These are phyloP conservation scores for Lasiodiplodia gonubiensis DNA, from an alignment of 2,329 filamentous ascomycete genomes.

Conservation along the genomic window DNA sequence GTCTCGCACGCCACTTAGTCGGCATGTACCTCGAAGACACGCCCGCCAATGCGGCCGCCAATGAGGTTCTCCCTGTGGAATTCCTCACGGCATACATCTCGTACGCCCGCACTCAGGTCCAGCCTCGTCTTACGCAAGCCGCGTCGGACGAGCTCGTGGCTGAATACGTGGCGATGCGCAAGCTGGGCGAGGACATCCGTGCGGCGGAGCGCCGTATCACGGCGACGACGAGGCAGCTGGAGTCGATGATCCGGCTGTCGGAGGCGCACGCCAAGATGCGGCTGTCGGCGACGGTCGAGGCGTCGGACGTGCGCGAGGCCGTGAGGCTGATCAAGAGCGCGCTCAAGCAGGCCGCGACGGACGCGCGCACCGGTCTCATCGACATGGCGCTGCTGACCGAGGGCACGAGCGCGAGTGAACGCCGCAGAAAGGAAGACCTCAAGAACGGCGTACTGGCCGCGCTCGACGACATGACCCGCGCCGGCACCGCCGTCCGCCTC, in stretches of 20 bases:
- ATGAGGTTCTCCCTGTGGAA: constrained; percentile 84
- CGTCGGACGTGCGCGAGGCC: constrained; percentile 84
- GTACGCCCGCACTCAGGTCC: constrained; percentile 85
- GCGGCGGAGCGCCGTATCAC: constrained; percentile 95
- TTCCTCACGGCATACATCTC: constrained; percentile 98
- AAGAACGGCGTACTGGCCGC: constrained; percentile 77
- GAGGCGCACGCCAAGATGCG: constrained; percentile 99
- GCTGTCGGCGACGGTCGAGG: constrained; percentile 75
- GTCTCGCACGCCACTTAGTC: constrained; percentile 88
- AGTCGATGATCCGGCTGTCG: constrained; percentile 96
- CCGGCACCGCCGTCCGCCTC: constrained; percentile 69
- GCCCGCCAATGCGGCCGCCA: constrained; percentile 78
- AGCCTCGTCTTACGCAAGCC: constrained; percentile 78
- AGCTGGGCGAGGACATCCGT: constrained; percentile 74
- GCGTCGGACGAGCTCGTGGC: constrained; percentile 85
- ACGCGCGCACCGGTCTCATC: constrained; percentile 86
- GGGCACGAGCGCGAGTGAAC: constrained; percentile 87
- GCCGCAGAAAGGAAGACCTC: constrained; percentile 80
- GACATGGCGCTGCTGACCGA: constrained; percentile 96
- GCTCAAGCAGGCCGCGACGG: constrained; percentile 96
- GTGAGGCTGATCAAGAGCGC: constrained; percentile 91
- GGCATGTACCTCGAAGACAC: constrained; percentile 97
- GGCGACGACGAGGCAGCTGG: constrained; percentile 92
- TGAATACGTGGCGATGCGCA: constrained; percentile 92
- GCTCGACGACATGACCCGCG: constrained; percentile 79